These are phyloP conservation scores for Climacium dendroides DNA, from an alignment of 225 moss, liverwort and hornwort species.

Conservation along the genomic window DNA sequence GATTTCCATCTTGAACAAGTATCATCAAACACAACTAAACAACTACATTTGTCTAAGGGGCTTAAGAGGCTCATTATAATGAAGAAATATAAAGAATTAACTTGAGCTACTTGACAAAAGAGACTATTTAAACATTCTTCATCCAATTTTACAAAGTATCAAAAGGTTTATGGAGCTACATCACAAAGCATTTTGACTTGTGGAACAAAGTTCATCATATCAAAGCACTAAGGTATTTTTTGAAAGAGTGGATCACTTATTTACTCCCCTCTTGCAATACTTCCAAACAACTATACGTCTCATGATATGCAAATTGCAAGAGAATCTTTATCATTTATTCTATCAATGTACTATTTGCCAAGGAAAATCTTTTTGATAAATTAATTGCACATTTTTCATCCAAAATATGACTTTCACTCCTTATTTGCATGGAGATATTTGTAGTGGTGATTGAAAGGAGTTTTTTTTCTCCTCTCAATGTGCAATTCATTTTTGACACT, in stretches of 20 bases:
- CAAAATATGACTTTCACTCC: not conserved
- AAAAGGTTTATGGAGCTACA: not conserved
- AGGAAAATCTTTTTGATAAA: not conserved
- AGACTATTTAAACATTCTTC: not conserved
- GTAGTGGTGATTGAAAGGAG: not conserved
- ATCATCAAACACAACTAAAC: not conserved
- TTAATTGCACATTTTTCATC: not conserved
- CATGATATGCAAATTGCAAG: not conserved
- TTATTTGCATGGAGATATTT: not conserved
- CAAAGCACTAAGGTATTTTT: not conserved
- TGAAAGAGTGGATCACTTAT: not conserved
- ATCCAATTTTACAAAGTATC: not conserved
- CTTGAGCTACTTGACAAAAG: not conserved
- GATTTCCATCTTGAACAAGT: not conserved
- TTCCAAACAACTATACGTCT: not conserved
- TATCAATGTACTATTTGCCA: rapidly evolving
- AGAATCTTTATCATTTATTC: not conserved
- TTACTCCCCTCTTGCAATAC: too few species aligned
- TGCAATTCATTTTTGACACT: not conserved
- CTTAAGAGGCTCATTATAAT: not conserved
- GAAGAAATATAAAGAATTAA: not conserved
- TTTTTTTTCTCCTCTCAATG: not conserved
- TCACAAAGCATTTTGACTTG: rapidly evolving
- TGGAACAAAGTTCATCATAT: not conserved
- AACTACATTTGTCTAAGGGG: not conserved